phyloP scores from a whole-genome alignment of 495 filamentous ascomycete genomes.

The Tuber calosporum region DNA sequence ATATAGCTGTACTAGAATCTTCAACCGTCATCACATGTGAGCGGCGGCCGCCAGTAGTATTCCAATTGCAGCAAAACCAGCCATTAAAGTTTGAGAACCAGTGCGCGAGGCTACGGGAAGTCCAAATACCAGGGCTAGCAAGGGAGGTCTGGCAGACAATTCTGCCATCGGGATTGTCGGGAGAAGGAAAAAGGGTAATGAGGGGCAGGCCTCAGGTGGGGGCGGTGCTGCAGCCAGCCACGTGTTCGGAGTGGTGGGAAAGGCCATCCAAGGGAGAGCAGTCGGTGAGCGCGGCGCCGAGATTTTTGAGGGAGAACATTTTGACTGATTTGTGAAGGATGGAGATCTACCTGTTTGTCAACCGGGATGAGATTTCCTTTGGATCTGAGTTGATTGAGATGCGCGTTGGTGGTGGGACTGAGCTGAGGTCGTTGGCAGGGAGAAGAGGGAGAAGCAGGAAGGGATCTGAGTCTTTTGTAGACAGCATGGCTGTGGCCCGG shows the following conservation, averaged over 20 bases:
- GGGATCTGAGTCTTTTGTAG: neutral
- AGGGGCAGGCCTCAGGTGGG: neutral
- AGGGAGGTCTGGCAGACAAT: neutral
- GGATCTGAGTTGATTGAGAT: neutral
- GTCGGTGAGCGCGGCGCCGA: neutral
- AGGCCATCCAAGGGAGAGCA: neutral
- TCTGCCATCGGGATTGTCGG: neutral
- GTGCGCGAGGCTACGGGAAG: neutral
- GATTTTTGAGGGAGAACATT: neutral
- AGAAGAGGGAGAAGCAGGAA: neutral
- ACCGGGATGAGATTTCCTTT: neutral
- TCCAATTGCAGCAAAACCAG: neutral
- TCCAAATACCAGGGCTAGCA: neutral
- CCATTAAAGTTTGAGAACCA: neutral
- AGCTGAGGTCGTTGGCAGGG: neutral
- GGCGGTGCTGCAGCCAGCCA: neutral
- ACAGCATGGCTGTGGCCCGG: neutral
- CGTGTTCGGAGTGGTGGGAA: neutral
- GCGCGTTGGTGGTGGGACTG: neutral
- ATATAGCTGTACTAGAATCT: neutral
- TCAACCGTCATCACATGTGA: neutral
- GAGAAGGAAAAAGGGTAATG: neutral
- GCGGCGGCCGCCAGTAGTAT: neutral
- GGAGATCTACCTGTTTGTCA: neutral
- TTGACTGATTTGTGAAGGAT: neutral